These are phyloP conservation scores for Botrytis hyacinthi DNA, from an alignment of 2,329 filamentous ascomycete genomes.

Conservation along the genomic window DNA sequence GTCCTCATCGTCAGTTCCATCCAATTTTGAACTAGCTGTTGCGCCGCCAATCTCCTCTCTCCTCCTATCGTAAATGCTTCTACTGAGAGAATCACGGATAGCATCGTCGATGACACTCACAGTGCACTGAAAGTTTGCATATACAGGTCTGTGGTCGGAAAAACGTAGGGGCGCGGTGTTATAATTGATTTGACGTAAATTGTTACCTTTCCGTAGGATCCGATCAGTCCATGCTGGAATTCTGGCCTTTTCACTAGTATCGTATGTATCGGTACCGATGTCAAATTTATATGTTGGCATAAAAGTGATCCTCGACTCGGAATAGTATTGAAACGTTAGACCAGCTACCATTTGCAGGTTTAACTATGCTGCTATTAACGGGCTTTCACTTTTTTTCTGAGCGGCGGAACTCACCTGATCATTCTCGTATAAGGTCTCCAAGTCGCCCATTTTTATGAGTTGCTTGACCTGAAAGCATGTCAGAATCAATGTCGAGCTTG, in stretches of 20 bases:
- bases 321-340: constrained; percentile 85
- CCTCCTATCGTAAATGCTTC: constrained; percentile 68
- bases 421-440: constrained; percentile 82
- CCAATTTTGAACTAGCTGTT: constrained; percentile 56
- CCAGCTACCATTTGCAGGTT: constrained; percentile 97
- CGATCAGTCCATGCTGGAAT: constrained; percentile 98
- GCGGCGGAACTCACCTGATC: constrained; percentile 62
- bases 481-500: neutral
- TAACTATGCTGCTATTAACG: constrained; percentile 49
- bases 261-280: constrained; percentile 81
- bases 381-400: neutral
- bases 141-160: constrained; percentile 96
- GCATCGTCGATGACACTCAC: constrained; percentile 78
- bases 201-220: constrained; percentile 80
- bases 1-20: constrained; percentile 74
- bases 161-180: constrained; percentile 78
- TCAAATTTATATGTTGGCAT: constrained; percentile 96
- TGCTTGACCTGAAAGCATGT: constrained; percentile 46
- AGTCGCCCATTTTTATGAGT: constrained; percentile 68
- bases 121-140: constrained; percentile 79
- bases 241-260: constrained; percentile 86
- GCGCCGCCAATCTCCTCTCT: constrained; percentile 65
- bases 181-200: constrained; percentile 80
- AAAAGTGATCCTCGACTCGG: constrained; percentile 83
- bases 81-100: constrained; percentile 68